Conservation (phyloP, 331 rosid genomes). For the Rhamnella rubrinervis region DNA sequence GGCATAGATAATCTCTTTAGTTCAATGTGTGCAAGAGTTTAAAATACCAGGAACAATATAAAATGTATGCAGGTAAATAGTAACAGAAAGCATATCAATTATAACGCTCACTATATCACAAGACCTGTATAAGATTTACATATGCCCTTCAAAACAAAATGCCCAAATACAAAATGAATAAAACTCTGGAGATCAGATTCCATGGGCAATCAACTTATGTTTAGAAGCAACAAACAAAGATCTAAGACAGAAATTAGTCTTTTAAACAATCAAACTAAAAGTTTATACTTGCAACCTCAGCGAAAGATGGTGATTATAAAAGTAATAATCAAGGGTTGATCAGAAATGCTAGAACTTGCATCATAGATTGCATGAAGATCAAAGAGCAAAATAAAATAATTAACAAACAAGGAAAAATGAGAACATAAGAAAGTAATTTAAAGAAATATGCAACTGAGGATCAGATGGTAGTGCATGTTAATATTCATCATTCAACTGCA, state of each 20-base stretch:
- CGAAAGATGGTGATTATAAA: conserved; percentile 78
- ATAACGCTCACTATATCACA: conserved; percentile 73
- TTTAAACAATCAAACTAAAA: too few species aligned
- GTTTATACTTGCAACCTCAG: conserved; percentile 55
- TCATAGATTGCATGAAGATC: conserved; percentile 26
- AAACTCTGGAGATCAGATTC: conserved; percentile 75
- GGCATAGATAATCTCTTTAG: too few species aligned
- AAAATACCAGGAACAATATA: too few species aligned
- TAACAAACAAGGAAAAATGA: background rate
- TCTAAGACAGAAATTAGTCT: background rate
- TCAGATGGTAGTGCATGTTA: conserved; percentile 99
- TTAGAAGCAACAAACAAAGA: background rate
- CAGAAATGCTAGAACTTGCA: conserved; percentile 27
- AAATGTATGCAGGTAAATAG: conserved; percentile 63
- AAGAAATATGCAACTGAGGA: conserved; percentile 35
- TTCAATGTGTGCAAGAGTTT: too few species aligned
- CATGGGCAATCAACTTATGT: conserved; percentile 42
- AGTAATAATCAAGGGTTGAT: conserved; percentile 46
- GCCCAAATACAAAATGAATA: conserved; percentile 38
- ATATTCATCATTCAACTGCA: conserved; percentile 71
- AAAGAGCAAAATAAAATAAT: background rate
- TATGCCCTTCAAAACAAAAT: conserved; percentile 69
- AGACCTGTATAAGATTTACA: conserved; percentile 46
- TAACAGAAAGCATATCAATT: conserved; percentile 47
- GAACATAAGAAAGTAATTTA: background rate